Evolutionary conservation across 1,139 yeast genomes (phyloP).

Genomic region (Zygosaccharomyces pseudobailii): DNA sequence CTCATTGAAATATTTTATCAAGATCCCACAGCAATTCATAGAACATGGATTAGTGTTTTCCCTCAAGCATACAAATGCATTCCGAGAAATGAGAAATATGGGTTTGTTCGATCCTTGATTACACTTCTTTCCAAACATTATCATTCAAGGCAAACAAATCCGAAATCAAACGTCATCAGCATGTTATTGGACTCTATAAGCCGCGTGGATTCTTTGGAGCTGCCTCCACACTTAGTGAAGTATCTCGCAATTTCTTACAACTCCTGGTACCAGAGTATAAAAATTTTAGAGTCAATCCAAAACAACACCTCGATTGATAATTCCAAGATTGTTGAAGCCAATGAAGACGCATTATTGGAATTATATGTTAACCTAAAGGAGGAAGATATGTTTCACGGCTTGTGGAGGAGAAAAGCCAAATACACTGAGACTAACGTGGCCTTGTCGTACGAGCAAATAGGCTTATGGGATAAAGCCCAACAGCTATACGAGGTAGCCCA

Average conservation of each 20-base stretch:
- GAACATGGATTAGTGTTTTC: slow-evolving; percentile 81
- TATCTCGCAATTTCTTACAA: slow-evolving; percentile 82
- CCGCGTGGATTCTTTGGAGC: slow-evolving; percentile 61
- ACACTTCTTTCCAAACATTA: slow-evolving; percentile 82
- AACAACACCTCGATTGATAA: slow-evolving; percentile 61
- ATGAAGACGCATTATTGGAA: slow-evolving; percentile 87
- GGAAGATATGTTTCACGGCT: slow-evolving; percentile 94
- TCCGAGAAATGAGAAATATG: slow-evolving; percentile 75
- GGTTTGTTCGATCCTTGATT: slow-evolving; percentile 74
- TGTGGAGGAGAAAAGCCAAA: slow-evolving; percentile 95
- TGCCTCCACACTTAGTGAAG: slow-evolving; percentile 94
- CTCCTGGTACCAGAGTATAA: slow-evolving; percentile 89
- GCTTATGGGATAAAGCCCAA: slow-evolving; percentile 91
- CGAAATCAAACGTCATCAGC: slow-evolving; percentile 82
- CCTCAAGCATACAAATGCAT: slow-evolving; percentile 73
- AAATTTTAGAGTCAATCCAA: slow-evolving; percentile 73
- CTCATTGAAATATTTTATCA: slow-evolving; percentile 78
- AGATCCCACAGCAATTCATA: slow-evolving; percentile 72
- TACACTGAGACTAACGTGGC: slow-evolving; percentile 92
- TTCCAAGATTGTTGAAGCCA: slow-evolving; percentile 74
- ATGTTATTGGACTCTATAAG: slow-evolving; percentile 80
- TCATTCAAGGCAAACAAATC: slow-evolving; percentile 82
- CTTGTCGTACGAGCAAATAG: slow-evolving; percentile 88
- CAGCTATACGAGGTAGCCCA: slow-evolving; percentile 97
- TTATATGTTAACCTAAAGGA: slow-evolving; percentile 85